Evolutionary conservation across 495 filamentous ascomycete genomes (phyloP).

Genomic region (Penicillium pancosmium): DNA sequence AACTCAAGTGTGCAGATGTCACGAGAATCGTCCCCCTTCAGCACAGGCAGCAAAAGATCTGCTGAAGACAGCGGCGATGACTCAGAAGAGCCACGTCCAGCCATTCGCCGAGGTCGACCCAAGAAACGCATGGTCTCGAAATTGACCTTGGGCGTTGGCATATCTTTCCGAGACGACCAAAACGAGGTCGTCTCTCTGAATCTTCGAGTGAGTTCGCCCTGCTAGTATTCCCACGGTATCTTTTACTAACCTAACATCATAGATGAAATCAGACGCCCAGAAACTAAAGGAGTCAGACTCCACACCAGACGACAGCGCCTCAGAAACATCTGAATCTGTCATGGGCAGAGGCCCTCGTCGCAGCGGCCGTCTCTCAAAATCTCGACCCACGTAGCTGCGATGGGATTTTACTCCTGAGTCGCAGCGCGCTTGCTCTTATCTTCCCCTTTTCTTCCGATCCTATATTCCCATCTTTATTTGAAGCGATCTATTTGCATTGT

Average conservation of each 20-base stretch:
- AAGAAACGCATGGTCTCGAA: constrained; percentile 46
- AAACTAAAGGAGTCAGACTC: constrained; percentile 15
- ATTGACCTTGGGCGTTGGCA: constrained; percentile 48
- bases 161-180: constrained; percentile 47
- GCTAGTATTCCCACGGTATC: not conserved
- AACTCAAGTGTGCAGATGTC: constrained; percentile 44
- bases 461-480: constrained; percentile 12
- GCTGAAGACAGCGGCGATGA: constrained; percentile 50
- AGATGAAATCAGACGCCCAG: constrained; percentile 26
- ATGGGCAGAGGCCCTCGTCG: constrained; percentile 18
- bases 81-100: constrained; percentile 38
- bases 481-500: constrained; percentile 31
- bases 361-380: constrained; percentile 26
- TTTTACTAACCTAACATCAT: not conserved
- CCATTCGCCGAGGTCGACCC: constrained; percentile 32
- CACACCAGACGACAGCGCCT: constrained; percentile 1
- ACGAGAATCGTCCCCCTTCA: constrained; percentile 48
- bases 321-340: constrained; percentile 1
- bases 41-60: constrained; percentile 52
- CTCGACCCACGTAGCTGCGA: constrained; percentile 13
- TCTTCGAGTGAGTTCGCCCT: constrained; percentile 33
- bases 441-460: not conserved
- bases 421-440: not conserved
- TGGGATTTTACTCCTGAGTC: not conserved
- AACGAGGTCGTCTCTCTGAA: constrained; percentile 51